A percentile compares a stretch with the other conserved stretches of the same genome.
Conservation (phyloP, 1,139 yeast species). For the Lodderomyces theae region DNA sequence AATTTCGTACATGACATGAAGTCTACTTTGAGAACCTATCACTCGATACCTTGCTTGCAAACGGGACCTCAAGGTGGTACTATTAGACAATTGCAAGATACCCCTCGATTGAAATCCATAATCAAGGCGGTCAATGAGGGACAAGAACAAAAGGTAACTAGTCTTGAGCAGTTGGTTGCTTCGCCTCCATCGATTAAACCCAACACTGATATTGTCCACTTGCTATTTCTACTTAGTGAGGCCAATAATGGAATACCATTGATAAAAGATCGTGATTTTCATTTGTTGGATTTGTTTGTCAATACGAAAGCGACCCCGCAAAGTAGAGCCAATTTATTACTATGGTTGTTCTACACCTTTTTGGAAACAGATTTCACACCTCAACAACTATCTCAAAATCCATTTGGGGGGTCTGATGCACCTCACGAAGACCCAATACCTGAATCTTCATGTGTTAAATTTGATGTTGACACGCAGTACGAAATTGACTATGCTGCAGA, state of each 20-base stretch:
- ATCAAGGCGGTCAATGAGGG: slow-evolving; percentile 72
- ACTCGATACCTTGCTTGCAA: slow-evolving; percentile 88
- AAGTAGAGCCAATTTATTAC: slow-evolving; percentile 66
- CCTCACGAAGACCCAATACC: slow-evolving; percentile 48
- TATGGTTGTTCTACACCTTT: slow-evolving; percentile 83
- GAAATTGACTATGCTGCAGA: slow-evolving; percentile 71
- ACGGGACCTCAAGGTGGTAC: slow-evolving; percentile 52
- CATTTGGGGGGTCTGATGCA: slow-evolving; percentile 56
- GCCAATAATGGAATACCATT: slow-evolving; percentile 37
- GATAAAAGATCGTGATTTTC: slow-evolving; percentile 19
- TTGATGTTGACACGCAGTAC: slow-evolving; percentile 67
- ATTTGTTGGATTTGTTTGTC: slow-evolving; percentile 66
- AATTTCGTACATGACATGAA: slow-evolving; percentile 97
- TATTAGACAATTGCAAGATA: slow-evolving; percentile 84
- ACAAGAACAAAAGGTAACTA: slow-evolving; percentile 37
- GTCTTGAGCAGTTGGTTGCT: slow-evolving; percentile 45
- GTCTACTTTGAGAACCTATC: slow-evolving; percentile 87
- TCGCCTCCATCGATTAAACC: slow-evolving; percentile 39
- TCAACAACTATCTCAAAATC: slow-evolving; percentile 55
- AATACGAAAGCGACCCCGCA: slow-evolving; percentile 51
- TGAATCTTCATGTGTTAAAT: slow-evolving; percentile 37
- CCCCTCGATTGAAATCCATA: slow-evolving; percentile 88
- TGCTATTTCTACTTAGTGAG: slow-evolving; percentile 72
- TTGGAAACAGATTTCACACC: slow-evolving; percentile 65
- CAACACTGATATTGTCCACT: slow-evolving; percentile 58